These are phyloP conservation scores for Backusella tarrabulga DNA, from an alignment of 192 early-diverging fungal genomes.

Conservation along the genomic window DNA sequence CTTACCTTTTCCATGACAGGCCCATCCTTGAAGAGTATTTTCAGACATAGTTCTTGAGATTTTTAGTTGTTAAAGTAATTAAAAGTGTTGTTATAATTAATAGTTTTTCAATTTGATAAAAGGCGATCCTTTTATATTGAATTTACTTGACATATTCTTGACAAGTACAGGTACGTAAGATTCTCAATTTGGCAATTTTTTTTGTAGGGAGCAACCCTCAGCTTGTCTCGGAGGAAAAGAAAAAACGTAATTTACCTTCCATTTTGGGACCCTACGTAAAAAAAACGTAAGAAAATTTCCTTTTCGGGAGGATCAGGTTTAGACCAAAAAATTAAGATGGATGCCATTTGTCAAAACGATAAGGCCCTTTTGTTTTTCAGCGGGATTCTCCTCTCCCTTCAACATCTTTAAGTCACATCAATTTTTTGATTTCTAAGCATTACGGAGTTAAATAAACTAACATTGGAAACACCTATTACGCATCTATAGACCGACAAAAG, in stretches of 20 bases:
- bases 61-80: not conserved
- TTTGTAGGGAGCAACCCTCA: too few species aligned
- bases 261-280: not conserved
- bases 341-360: not conserved
- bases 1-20: constrained; percentile 21
- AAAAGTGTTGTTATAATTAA: not conserved
- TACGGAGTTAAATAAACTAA: too few species aligned
- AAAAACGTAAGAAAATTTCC: not conserved
- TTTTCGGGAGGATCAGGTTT: not conserved
- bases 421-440: too few species aligned
- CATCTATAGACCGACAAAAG: too few species aligned
- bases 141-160: not conserved
- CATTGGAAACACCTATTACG: too few species aligned
- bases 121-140: not conserved
- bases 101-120: not conserved
- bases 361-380: too few species aligned
- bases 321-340: too few species aligned
- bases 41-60: constrained; percentile 13
- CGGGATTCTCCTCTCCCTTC: not conserved
- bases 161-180: not conserved
- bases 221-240: too few species aligned
- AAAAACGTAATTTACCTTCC: not conserved
- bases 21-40: constrained; percentile 27
- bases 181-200: not conserved
- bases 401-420: not conserved